Base-by-base conservation (phyloP, 306 rosid species). In the Dicorynia guianensis region DNA sequence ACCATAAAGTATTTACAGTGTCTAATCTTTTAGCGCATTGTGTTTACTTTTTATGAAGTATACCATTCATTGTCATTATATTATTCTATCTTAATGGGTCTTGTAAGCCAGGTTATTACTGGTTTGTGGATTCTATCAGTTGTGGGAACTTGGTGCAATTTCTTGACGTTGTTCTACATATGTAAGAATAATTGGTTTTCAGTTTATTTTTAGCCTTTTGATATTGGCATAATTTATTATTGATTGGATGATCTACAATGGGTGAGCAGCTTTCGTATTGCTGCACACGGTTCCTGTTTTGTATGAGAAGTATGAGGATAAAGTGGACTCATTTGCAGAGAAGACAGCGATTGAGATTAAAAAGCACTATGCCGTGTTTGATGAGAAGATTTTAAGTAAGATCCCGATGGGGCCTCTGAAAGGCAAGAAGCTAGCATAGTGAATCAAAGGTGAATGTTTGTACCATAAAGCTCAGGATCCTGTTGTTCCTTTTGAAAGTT, bases 111-210 rank as follows among this genome's bases (percentile, higher is more conserved):
- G 98, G 91, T 84, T 50, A 76, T 91, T 61, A 88, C 85, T 80
- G 87, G 96, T 81, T 75, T 90, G 84, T 93, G 98, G 98, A 75
- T 91, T 68, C 63, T 93, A 57, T 91, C 98, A 5, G 78, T 84
- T 43, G 80, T 87, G 46, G 98, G 98, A 30, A 88, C 18, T 55
- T 87, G 93, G 83, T 83, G 76, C 87, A 91, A 85, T 81, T 94
- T 94, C 96, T 74, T 91, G 93, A 94, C 98, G 72, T 57, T 94
- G 88, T 88, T 94, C 80, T 94, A 91, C 82, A 84, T 87, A 64
- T 68, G 98, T 93, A 89, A 84, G 86, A 52, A 69, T 5, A 38
- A 33, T 53, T 36, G 53, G 48, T 34, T 30, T 50, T 52, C 52
- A 38, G 17, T 47, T 38, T 33, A 4, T 20, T 14, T 62, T 4